Percentiles rank a stretch among this genome's conserved stretches.
Conservation (phyloP, 75 land plant genomes). For the Sequoiadendron giganteum region DNA sequence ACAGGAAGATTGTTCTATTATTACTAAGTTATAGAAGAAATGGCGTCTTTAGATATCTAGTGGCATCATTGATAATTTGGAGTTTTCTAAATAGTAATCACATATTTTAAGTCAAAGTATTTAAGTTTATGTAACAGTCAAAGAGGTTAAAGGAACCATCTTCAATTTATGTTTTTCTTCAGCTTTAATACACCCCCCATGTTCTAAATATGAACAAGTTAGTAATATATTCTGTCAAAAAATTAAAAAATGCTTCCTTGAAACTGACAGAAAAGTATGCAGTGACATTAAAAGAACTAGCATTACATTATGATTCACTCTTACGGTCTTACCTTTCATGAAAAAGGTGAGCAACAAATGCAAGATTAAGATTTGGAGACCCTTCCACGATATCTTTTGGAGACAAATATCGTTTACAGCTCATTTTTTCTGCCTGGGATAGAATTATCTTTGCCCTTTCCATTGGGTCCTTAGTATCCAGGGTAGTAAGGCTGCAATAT, state of each 20-base stretch:
- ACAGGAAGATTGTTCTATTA: background rate
- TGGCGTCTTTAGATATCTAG: background rate
- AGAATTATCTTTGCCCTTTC: slow-evolving; percentile 84
- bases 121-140: background rate
- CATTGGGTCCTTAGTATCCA: slow-evolving; percentile 61
- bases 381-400: slow-evolving; percentile 97
- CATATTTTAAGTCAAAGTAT: background rate
- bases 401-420: slow-evolving; percentile 82
- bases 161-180: background rate
- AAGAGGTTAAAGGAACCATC: background rate
- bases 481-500: slow-evolving; percentile 50
- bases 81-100: background rate
- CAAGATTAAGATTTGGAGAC: slow-evolving; percentile 94
- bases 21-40: background rate
- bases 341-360: slow-evolving; percentile 96
- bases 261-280: background rate
- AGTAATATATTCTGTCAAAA: background rate
- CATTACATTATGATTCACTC: background rate
- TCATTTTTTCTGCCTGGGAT: slow-evolving; percentile 88
- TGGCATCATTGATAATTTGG: background rate
- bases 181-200: background rate
- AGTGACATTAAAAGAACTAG: background rate
- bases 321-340: slow-evolving; percentile 92
- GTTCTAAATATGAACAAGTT: background rate
- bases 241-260: background rate